Conservation (phyloP, 169 alveolate species). For the Cytauxzoon felis region DNA sequence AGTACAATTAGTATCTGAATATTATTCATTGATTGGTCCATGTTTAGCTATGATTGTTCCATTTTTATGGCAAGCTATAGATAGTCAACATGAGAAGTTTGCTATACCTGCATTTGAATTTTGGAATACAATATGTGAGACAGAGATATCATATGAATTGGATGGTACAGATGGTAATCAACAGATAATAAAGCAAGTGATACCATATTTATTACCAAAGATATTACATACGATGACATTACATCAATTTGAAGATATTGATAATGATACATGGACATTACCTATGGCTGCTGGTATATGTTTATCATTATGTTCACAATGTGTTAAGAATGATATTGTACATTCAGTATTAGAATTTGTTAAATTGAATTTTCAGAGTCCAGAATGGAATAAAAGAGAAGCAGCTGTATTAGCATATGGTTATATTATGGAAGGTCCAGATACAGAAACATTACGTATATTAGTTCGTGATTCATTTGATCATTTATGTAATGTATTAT, state of each 20-base stretch:
- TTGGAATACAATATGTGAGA: constrained; percentile 85
- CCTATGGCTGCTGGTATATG: constrained; percentile 91
- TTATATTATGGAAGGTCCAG: constrained; percentile 89
- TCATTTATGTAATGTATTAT: constrained; percentile 77
- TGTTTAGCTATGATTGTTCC: constrained; percentile 78
- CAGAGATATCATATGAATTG: constrained; percentile 66
- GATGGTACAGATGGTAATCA: constrained; percentile 60
- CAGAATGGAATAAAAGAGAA: constrained; percentile 87
- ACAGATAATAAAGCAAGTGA: constrained; percentile 76
- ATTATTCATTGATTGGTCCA: constrained; percentile 76
- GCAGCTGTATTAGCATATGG: constrained; percentile 91
- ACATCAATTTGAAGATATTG: constrained; percentile 80
- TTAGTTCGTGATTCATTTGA: constrained; percentile 82
- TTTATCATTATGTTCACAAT: constrained; percentile 85
- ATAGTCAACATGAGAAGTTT: constrained; percentile 74
- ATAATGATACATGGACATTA: constrained; percentile 87
- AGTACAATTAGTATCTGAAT: constrained; percentile 79
- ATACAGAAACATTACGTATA: constrained; percentile 79
- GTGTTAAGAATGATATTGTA: constrained; percentile 82
- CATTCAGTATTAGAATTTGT: constrained; percentile 83
- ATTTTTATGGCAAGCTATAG: constrained; percentile 77
- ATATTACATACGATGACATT: constrained; percentile 78
- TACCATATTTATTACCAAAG: constrained; percentile 77
- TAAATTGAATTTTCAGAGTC: constrained; percentile 77
- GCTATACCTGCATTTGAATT: constrained; percentile 84